Percentiles rank a stretch among this genome's conserved stretches.
These are phyloP conservation scores for Colletotrichum sp. DNA, from an alignment of 2,329 filamentous ascomycete genomes.

Conservation along the genomic window DNA sequence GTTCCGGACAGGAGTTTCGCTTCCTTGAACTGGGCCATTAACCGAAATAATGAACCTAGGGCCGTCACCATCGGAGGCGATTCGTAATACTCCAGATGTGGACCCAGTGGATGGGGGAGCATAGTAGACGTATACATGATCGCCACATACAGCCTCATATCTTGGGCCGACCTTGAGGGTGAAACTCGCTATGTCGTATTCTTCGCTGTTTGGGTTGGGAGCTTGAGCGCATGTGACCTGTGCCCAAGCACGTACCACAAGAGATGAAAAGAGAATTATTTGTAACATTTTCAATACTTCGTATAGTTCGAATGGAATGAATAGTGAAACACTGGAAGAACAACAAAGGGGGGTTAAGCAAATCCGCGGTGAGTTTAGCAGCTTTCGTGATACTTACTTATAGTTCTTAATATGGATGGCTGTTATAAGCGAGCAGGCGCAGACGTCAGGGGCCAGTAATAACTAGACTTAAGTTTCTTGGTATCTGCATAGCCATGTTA, in stretches of 20 bases:
- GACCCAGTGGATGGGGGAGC: neutral
- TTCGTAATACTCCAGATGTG: neutral
- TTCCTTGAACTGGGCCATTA: neutral
- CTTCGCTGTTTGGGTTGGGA: neutral
- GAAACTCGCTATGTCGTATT: neutral
- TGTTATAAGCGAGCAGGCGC: too few species aligned
- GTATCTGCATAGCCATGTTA: too few species aligned
- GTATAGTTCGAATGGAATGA: fast-evolving
- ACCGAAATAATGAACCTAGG: neutral
- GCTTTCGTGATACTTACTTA: too few species aligned
- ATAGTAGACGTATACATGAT: neutral
- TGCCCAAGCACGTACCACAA: neutral
- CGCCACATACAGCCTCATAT: neutral
- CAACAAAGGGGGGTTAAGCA: too few species aligned
- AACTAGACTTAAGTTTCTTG: too few species aligned
- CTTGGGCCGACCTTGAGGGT: neutral
- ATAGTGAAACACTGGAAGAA: neutral
- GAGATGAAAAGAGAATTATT: neutral
- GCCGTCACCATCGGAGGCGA: neutral
- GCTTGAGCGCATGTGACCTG: neutral
- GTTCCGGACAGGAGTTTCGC: neutral
- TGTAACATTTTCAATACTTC: neutral
- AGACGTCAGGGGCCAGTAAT: too few species aligned
- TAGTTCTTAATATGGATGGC: too few species aligned
- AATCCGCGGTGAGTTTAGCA: too few species aligned